phyloP scores from a whole-genome alignment of 139 green algal species.

The Chlorella ohadii region DNA sequence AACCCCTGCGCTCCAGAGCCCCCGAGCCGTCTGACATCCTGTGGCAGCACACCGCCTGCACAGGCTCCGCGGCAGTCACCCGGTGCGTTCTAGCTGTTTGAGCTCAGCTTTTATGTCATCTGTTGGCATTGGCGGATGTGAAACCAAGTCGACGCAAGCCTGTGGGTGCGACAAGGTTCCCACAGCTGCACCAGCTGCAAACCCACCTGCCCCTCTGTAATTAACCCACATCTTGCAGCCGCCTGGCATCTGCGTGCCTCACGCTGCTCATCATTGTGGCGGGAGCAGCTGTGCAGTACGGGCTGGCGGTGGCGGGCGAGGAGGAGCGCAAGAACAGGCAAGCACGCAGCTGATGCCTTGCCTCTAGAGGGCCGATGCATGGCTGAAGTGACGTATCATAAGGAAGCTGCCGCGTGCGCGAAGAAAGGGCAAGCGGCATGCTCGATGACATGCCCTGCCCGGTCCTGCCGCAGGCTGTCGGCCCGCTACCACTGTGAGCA shows the following conservation, averaged over 20 bases:
- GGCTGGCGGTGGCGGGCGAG: conserved; percentile 39
- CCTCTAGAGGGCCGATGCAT: no score
- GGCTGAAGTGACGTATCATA: no score
- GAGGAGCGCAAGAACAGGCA: conserved; percentile 18
- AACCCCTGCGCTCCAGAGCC: conserved; percentile 35
- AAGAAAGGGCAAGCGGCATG: no score
- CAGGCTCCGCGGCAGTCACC: conserved; percentile 1
- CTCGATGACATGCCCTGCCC: no score
- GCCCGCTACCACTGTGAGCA: conserved; percentile 15
- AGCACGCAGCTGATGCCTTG: neutral
- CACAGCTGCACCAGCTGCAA: no score
- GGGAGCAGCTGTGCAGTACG: conserved; percentile 58
- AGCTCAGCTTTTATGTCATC: no score
- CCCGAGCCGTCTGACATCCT: conserved; percentile 65
- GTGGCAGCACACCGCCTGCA: conserved; percentile 56
- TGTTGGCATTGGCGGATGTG: no score
- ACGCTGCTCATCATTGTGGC: conserved; percentile 44
- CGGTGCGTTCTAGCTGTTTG: no score
- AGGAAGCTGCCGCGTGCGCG: no score
- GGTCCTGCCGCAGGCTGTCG: neutral
- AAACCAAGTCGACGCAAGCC: no score
- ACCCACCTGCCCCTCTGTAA: no score
- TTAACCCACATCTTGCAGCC: conserved; percentile 4
- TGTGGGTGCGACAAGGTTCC: no score
- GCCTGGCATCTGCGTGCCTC: conserved; percentile 31